These are phyloP conservation scores for Pseudocercospora fijiensis DNA, from an alignment of 2,329 filamentous ascomycete species.

Conservation along the genomic window DNA sequence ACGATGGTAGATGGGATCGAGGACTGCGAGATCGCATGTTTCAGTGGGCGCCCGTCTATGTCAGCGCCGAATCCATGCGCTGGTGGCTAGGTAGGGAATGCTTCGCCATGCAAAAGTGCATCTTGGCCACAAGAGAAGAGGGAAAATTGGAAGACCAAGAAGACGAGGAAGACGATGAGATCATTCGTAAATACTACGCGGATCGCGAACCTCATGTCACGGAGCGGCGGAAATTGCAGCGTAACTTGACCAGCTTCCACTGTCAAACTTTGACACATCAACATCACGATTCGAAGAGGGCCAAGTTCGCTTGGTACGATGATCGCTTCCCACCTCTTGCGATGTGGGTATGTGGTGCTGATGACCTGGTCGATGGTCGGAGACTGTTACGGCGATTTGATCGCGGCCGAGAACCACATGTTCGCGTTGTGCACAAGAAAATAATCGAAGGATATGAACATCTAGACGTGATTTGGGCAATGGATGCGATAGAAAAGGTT, in stretches of 20 bases:
- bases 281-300: constrained; percentile 36
- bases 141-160: constrained; percentile 60
- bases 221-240: constrained; percentile 31
- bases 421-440: constrained; percentile 76
- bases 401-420: constrained; percentile 75
- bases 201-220: constrained; percentile 33
- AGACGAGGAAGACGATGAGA: constrained; percentile 45
- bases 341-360: constrained; percentile 80
- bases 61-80: constrained; percentile 84
- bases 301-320: constrained; percentile 73
- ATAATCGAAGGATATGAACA: constrained; percentile 88
- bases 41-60: constrained; percentile 87
- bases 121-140: constrained; percentile 74
- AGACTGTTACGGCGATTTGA: constrained; percentile 73
- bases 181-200: constrained; percentile 40
- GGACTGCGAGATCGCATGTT: constrained; percentile 79
- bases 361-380: constrained; percentile 79
- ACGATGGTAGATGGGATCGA: constrained; percentile 79
- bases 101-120: constrained; percentile 82
- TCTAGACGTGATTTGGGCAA: constrained; percentile 91
- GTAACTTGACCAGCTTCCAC: constrained; percentile 35
- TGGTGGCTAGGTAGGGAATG: constrained; percentile 93
- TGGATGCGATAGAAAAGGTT: constrained; percentile 81
- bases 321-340: constrained; percentile 77
- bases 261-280: constrained; percentile 34